These are phyloP conservation scores for Scheffersomyces titani DNA, from an alignment of 1,139 yeast genomes.

Conservation along the genomic window DNA sequence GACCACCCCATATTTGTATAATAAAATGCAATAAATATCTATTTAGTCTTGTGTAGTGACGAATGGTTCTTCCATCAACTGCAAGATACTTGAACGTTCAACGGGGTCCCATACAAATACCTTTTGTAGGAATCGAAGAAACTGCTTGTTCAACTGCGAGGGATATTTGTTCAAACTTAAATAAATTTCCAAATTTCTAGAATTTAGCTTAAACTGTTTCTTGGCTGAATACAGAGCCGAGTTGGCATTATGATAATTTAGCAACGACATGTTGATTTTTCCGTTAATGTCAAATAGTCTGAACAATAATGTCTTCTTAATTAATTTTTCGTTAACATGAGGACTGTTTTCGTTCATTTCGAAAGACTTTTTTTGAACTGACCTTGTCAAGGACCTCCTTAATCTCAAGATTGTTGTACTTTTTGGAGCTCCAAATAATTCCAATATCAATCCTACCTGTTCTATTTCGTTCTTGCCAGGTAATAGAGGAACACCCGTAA, in stretches of 20 bases:
- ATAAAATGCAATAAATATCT: neutral
- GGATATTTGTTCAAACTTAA: conserved; percentile 40
- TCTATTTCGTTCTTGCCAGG: conserved; percentile 25
- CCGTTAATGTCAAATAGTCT: conserved; percentile 46
- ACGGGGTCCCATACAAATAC: conserved; percentile 60
- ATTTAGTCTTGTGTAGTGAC: neutral
- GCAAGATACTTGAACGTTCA: conserved; percentile 41
- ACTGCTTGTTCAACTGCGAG: conserved; percentile 14
- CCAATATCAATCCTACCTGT: conserved; percentile 21
- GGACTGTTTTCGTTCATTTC: conserved; percentile 6
- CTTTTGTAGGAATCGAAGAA: conserved; percentile 34
- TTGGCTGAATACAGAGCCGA: conserved; percentile 18
- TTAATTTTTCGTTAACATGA: conserved; percentile 9
- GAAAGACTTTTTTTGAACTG: conserved; percentile 6
- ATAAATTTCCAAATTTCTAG: conserved; percentile 39
- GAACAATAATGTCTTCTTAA: conserved; percentile 13
- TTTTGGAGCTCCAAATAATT: conserved; percentile 23
- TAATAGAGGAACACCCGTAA: conserved; percentile 21
- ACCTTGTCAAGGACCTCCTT: conserved; percentile 6
- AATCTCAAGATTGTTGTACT: conserved; percentile 10
- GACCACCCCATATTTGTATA: neutral
- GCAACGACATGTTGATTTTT: conserved; percentile 30
- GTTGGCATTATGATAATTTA: conserved; percentile 23
- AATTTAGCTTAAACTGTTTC: conserved; percentile 27
- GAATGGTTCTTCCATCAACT: conserved; percentile 40